Percentiles rank a stretch among this genome's conserved stretches.
Conservation (phyloP, 345 rosid genomes). For the Viola odorata region DNA sequence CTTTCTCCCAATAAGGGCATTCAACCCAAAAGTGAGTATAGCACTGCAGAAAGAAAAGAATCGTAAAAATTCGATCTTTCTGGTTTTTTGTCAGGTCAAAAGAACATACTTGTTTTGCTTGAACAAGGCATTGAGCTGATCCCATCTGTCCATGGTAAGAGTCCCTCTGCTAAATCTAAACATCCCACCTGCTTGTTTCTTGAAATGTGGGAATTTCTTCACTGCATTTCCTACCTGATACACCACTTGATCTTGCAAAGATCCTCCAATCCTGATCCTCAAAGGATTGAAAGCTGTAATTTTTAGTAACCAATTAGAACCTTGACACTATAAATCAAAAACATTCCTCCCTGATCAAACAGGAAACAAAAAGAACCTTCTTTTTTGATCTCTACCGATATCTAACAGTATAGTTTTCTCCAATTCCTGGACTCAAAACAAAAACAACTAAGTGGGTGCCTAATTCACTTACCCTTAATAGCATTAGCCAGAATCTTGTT, state of each 20-base stretch:
- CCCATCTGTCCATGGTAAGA: slow-evolving; percentile 50
- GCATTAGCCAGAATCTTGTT: slow-evolving; percentile 46
- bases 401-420: too few species aligned
- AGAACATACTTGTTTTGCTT: slow-evolving; percentile 37
- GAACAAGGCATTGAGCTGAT: slow-evolving; percentile 35
- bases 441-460: not conserved
- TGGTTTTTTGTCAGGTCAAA: not conserved
- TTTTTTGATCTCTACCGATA: too few species aligned
- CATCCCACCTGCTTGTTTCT: slow-evolving; percentile 14
- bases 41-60: slow-evolving; percentile 22
- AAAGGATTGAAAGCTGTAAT: slow-evolving; percentile 39
- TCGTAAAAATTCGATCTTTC: not conserved
- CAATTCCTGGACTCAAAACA: not conserved
- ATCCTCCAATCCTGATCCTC: slow-evolving; percentile 47
- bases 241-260: slow-evolving; percentile 45
- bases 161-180: slow-evolving; percentile 52
- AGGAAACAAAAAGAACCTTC: too few species aligned
- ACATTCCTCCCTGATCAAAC: too few species aligned
- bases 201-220: slow-evolving; percentile 31
- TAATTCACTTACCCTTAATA: slow-evolving; percentile 35
- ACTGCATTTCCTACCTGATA: slow-evolving; percentile 34
- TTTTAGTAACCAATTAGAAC: not conserved
- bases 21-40: slow-evolving; percentile 38
- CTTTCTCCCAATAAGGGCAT: slow-evolving; percentile 41
- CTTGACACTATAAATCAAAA: not conserved